These are phyloP conservation scores for Cystobasidium pallidum DNA, from an alignment of 1,284 basidiomycete species.

Conservation along the genomic window DNA sequence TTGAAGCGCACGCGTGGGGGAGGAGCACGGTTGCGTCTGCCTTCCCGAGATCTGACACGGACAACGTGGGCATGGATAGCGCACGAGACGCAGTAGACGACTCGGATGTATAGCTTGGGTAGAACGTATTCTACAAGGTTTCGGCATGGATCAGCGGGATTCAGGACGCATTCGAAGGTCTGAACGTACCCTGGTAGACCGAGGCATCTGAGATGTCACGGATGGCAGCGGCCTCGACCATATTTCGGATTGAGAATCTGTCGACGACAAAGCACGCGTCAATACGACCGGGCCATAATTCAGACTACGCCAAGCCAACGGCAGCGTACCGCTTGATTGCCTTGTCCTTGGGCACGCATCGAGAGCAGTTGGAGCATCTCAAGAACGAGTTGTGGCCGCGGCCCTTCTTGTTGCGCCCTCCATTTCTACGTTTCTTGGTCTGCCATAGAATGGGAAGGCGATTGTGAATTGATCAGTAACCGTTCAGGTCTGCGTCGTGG, in stretches of 20 bases:
- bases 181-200: constrained; percentile 84
- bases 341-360: constrained; percentile 80
- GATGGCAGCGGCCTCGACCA: constrained; percentile 96
- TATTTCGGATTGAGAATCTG: constrained; percentile 97
- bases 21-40: constrained; percentile 89
- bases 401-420: constrained; percentile 97
- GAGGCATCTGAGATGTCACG: constrained; percentile 96
- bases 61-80: constrained; percentile 99
- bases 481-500: neutral
- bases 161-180: neutral
- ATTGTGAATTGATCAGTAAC: neutral
- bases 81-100: constrained; percentile 98
- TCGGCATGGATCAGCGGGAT: neutral
- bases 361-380: constrained; percentile 93
- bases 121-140: constrained; percentile 80
- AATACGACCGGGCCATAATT: neutral
- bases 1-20: constrained; percentile 96
- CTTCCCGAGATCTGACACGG: constrained; percentile 87
- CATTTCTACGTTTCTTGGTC: constrained; percentile 99
- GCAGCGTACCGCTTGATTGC: constrained; percentile 77
- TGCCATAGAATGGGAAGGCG: constrained; percentile 14
- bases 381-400: constrained; percentile 93
- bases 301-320: neutral
- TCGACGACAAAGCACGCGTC: neutral
- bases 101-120: constrained; percentile 99